Evolutionary conservation across 2,329 filamentous ascomycete genomes (phyloP).

Genomic region (Aureobasidium sp.): DNA sequence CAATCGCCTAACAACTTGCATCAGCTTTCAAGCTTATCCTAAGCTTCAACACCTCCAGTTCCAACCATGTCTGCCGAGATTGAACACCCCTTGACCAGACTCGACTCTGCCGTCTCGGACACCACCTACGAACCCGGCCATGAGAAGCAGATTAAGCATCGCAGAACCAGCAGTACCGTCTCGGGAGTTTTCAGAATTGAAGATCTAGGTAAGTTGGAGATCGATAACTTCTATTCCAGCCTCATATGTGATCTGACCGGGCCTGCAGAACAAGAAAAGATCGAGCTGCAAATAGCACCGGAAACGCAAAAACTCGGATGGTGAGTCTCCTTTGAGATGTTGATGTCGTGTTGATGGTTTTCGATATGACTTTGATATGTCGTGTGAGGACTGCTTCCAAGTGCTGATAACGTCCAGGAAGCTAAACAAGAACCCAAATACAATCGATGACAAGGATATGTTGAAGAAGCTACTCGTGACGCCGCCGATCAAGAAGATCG

Average conservation of each 20-base stretch:
- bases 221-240: not conserved
- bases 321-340: slow-evolving; percentile 45
- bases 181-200: slow-evolving; percentile 73
- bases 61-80: slow-evolving; percentile 47
- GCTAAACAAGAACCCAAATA: slow-evolving; percentile 75
- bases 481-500: slow-evolving; percentile 87
- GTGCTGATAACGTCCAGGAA: slow-evolving; percentile 53
- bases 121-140: slow-evolving; percentile 57
- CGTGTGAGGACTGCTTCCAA: not conserved
- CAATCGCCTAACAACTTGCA: not conserved
- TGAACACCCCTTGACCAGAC: slow-evolving; percentile 61
- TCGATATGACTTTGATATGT: not conserved
- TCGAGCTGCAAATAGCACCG: slow-evolving; percentile 62
- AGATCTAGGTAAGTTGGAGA: slow-evolving; percentile 64
- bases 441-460: slow-evolving; percentile 73
- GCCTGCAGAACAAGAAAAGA: slow-evolving; percentile 60
- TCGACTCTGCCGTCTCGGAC: slow-evolving; percentile 86
- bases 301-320: slow-evolving; percentile 86
- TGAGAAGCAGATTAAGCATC: slow-evolving; percentile 56
- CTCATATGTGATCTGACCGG: not conserved
- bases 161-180: slow-evolving; percentile 64
- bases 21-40: slow-evolving; percentile 2
- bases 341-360: not conserved
- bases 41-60: slow-evolving; percentile 15
- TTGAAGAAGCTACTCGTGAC: slow-evolving; percentile 73